A percentile compares a stretch with the other conserved stretches of the same genome.
Evolutionary conservation across 2,329 filamentous ascomycete genomes (phyloP).

Genomic region (Paracamarosporium sp.): DNA sequence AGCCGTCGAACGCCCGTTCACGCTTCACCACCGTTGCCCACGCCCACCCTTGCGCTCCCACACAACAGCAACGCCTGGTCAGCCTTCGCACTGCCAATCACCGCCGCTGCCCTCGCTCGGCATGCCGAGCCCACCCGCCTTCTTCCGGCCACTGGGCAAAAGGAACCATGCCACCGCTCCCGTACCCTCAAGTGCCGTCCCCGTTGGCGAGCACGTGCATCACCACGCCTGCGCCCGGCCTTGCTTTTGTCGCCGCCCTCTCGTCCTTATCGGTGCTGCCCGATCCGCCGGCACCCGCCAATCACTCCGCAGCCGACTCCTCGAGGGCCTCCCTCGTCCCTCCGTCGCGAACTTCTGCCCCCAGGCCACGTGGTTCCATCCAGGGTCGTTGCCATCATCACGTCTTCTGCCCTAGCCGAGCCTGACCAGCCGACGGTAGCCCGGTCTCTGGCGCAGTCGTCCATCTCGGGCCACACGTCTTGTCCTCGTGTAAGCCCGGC

Average conservation of each 20-base stretch:
- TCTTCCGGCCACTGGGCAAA: constrained; percentile 14
- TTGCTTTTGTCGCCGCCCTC: constrained; percentile 8
- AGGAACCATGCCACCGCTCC: too few species aligned
- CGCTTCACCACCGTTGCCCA: constrained; percentile 13
- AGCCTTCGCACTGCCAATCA: constrained; percentile 27
- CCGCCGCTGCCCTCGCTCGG: constrained; percentile 12
- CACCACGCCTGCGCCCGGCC: constrained; percentile 2
- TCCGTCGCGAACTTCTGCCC: constrained; percentile 5
- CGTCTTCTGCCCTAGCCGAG: constrained; percentile 12
- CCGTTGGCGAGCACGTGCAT: constrained; percentile 6
- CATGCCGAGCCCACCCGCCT: constrained; percentile 20
- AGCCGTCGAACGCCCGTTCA: constrained; percentile 23
- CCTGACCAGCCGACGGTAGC: constrained; percentile 26
- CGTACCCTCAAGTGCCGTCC: constrained; percentile 1
- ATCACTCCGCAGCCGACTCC: too few species aligned
- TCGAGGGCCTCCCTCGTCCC: too few species aligned
- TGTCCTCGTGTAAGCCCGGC: constrained; percentile 8
- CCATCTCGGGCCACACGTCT: constrained; percentile 4
- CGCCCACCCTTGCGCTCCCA: not conserved
- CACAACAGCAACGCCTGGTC: too few species aligned
- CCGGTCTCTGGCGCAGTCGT: constrained; percentile 10
- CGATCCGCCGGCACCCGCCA: too few species aligned
- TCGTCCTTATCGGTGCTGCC: constrained; percentile 8
- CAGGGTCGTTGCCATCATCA: constrained; percentile 12
- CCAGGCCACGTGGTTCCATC: constrained; percentile 33